phyloP scores from a whole-genome alignment of 176 grass and related monocot genomes.

The Pharus latifolius region DNA sequence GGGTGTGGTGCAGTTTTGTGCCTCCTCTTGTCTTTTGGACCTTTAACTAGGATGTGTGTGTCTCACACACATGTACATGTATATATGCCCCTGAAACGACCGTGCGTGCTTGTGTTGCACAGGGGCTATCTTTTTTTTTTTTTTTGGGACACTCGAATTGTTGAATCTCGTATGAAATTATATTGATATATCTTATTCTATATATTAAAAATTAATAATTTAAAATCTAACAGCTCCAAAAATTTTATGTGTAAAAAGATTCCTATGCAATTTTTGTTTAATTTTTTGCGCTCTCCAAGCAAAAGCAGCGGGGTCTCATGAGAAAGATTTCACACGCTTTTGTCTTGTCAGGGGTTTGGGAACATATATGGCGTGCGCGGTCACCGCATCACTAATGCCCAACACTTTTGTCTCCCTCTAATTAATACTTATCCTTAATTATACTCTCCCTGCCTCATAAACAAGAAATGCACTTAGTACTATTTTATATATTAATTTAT shows the following conservation, averaged over 20 bases:
- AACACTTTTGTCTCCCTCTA: not conserved
- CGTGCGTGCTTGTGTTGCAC: constrained; percentile 26
- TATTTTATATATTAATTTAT: not conserved
- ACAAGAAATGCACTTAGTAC: too few relatives aligned
- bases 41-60: constrained; percentile 11
- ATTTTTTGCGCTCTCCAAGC: constrained; percentile 22
- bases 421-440: not conserved
- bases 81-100: constrained; percentile 29
- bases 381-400: constrained; percentile 1
- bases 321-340: constrained; percentile 9
- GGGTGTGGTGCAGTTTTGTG: constrained; percentile 36
- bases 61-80: not conserved
- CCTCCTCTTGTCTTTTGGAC: constrained; percentile 33
- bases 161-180: too few relatives aligned
- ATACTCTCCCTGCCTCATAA: too few relatives aligned
- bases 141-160: too few relatives aligned
- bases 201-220: too few relatives aligned
- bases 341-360: constrained; percentile 12
- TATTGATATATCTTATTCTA: too few relatives aligned
- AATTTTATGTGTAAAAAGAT: too few relatives aligned
- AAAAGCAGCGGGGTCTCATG: constrained; percentile 22
- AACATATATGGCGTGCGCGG: constrained; percentile 2
- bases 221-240: too few relatives aligned
- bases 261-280: not conserved
- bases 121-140: constrained; percentile 10